Evolutionary conservation across 108 stramenopile species (phyloP), one percentile per base, ranked within the genome.

Genomic region (Conticribra weissflogii): DNA sequence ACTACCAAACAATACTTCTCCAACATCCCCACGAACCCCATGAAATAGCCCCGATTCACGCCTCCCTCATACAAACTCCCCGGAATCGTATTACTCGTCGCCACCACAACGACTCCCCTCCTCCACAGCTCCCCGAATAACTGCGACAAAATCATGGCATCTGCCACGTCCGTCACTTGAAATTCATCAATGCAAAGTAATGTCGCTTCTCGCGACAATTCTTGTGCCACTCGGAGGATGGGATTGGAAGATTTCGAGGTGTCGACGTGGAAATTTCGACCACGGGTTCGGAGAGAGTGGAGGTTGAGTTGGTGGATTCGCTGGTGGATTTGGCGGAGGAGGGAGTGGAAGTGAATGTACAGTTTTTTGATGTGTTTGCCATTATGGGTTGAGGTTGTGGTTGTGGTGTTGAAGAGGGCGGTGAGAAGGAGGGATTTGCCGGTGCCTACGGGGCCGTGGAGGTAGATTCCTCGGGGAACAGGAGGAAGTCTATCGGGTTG

Each of bases 161-260:
- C 96, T n/a, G 95, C 97, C 54, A 98, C 81, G 71, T 99, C 99
- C 3, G 97, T 98, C 22, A 99, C 98, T 86, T 98, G 96, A 64
- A 99, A 98, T 81, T 99, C 99, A 83, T 99, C 99, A 71, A 99
- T 94, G 81, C 98, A 99, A 5, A 99, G 71, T 53, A 99, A 48
- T 0, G 85, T 75, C 28, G 87, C 65, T 65, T 92, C 85, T 21
- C 59, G 23, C 16, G 87, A 65, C 36, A 93, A 32, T 65, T 86
- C 65, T 24, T 72, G 15, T 4, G 86, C 96, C 5, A 95, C 86
- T 14, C 71, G 81, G 29, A 76, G 54, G 5, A 92, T 89, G 12
- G 91, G 91, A 82, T 93, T 92, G 59, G 77, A 70, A 34, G 63
- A 31, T n/a, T 63, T 47, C 9, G 68, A 62, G 0, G 85, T 84